phyloP scores from a whole-genome alignment of 345 rosid genomes.

The Pelargonium nanum region DNA sequence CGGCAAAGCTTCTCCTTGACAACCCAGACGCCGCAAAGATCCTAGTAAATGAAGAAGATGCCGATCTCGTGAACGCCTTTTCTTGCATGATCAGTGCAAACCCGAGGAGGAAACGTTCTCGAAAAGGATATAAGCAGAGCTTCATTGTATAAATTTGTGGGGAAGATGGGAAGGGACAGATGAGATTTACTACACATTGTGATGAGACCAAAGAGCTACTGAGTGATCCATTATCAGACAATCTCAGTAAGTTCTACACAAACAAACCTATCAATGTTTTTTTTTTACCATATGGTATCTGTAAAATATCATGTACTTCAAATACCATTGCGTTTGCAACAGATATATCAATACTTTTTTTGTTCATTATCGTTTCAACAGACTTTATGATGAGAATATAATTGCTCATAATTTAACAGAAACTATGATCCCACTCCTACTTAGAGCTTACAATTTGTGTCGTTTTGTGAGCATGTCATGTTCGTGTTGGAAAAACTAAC shows the following conservation, averaged over 20 bases:
- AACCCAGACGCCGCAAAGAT: conserved; percentile 56
- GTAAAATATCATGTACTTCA: neutral
- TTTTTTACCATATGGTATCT: neutral
- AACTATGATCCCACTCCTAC: no score
- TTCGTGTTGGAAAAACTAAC: no score
- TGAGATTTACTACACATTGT: conserved; percentile 1
- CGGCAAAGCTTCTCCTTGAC: conserved; percentile 65
- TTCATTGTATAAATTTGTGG: conserved; percentile 35
- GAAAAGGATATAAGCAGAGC: conserved; percentile 31
- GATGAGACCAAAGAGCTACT: neutral
- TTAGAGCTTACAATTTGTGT: no score
- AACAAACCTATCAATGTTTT: neutral
- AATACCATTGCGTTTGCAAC: neutral
- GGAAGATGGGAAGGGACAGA: neutral
- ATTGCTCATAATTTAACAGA: no score
- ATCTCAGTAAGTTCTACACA: neutral
- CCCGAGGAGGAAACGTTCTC: conserved; percentile 60
- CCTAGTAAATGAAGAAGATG: conserved; percentile 58
- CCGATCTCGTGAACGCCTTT: conserved; percentile 51
- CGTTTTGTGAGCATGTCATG: no score
- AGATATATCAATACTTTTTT: neutral
- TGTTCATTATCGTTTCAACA: no score
- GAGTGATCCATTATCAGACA: neutral
- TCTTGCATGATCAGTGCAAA: conserved; percentile 56
- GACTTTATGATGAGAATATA: no score